phyloP scores from a whole-genome alignment of 2,329 filamentous ascomycete species.

The Neonectria hederae region DNA sequence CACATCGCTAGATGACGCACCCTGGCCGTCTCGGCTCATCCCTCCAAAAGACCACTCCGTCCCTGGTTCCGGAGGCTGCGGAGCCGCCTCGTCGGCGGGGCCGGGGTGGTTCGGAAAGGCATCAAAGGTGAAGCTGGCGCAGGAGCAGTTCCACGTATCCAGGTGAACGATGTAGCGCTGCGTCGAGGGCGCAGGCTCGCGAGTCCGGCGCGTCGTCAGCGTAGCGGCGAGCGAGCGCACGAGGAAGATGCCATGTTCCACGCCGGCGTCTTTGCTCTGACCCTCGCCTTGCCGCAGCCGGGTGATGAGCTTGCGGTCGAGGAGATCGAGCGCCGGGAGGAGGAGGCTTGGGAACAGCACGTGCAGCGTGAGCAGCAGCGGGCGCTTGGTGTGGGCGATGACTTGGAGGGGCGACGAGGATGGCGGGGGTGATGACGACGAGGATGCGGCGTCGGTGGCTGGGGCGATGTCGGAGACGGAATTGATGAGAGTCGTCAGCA shows the following conservation, averaged over 20 bases:
- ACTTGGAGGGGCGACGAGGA: constrained; percentile 30
- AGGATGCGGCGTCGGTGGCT: constrained; percentile 1
- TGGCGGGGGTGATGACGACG: constrained; percentile 39
- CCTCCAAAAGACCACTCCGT: constrained; percentile 61
- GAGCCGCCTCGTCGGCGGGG: neutral
- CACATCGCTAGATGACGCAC: constrained; percentile 47
- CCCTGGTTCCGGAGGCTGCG: constrained; percentile 2
- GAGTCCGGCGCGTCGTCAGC: constrained; percentile 34
- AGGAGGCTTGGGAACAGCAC: constrained; percentile 84
- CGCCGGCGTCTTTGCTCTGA: constrained; percentile 9
- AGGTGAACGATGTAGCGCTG: constrained; percentile 76
- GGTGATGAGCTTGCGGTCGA: constrained; percentile 80
- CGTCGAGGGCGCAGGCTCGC: constrained; percentile 26
- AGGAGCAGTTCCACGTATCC: constrained; percentile 86
- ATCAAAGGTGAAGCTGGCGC: constrained; percentile 82
- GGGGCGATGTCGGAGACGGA: constrained; percentile 46
- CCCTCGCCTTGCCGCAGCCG: constrained; percentile 50
- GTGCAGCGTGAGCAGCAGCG: constrained; percentile 81
- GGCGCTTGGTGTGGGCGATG: constrained; percentile 49
- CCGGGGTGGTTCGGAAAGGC: constrained; percentile 61
- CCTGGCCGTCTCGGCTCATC: constrained; percentile 50
- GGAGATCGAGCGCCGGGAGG: constrained; percentile 85
- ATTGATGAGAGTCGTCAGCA: constrained; percentile 61
- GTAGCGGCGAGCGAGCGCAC: constrained; percentile 67
- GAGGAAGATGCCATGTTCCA: constrained; percentile 59